phyloP scores from a whole-genome alignment of 768 basidiomycete species.

The Macrolepiota albuminosa region DNA sequence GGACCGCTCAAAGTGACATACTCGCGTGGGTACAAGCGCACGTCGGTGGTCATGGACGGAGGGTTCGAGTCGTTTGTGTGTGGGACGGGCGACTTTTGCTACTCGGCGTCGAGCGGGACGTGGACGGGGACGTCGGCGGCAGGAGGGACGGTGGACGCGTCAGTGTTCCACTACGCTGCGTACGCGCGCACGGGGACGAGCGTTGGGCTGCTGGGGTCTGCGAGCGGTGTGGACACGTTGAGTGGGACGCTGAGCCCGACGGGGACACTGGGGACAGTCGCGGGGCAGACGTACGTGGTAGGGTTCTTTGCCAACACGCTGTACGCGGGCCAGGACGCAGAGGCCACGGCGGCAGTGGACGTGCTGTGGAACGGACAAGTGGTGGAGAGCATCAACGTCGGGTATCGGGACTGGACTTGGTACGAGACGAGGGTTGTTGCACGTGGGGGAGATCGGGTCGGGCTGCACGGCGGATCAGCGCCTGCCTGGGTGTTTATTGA shows the following conservation, averaged over 20 bases:
- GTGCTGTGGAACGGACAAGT: conserved; percentile 39
- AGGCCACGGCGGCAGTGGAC: conserved; percentile 32
- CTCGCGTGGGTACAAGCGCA: conserved; percentile 43
- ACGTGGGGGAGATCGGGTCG: conserved; percentile 14
- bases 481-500: conserved; percentile 49
- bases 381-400: conserved; percentile 28
- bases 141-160: conserved; percentile 36
- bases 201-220: conserved; percentile 40
- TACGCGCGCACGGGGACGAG: conserved; percentile 38
- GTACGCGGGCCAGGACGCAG: conserved; percentile 28
- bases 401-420: conserved; percentile 34
- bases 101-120: conserved; percentile 26
- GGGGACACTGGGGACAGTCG: conserved; percentile 27
- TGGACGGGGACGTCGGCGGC: conserved; percentile 36
- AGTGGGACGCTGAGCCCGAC: conserved; percentile 34
- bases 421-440: conserved; percentile 31
- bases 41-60: conserved; percentile 33
- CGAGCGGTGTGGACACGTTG: conserved; percentile 28
- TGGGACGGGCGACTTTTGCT: conserved; percentile 33
- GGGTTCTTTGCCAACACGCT: conserved; percentile 38
- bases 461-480: conserved; percentile 35
- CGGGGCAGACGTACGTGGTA: conserved; percentile 34
- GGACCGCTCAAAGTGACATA: conserved; percentile 40
- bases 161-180: conserved; percentile 35
- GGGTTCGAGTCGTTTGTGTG: conserved; percentile 31